These are phyloP conservation scores for Penicillium sp. DNA, from an alignment of 2,329 filamentous ascomycete species.

Conservation along the genomic window DNA sequence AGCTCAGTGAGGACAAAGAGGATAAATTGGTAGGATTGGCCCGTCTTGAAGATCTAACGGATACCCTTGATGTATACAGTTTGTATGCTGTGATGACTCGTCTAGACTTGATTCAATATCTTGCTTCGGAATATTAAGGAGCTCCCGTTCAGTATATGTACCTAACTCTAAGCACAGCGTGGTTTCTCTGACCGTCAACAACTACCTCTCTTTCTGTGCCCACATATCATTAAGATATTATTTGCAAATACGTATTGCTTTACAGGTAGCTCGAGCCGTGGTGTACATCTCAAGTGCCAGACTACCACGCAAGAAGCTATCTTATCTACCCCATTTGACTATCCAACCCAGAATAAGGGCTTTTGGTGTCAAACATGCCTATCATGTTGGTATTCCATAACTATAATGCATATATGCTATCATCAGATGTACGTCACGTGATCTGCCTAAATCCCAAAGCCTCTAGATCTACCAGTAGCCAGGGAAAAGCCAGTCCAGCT, in stretches of 20 bases:
- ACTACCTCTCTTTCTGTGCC: too few relatives aligned
- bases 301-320: neutral
- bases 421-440: neutral
- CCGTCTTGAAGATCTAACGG: too few relatives aligned
- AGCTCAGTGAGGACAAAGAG: neutral
- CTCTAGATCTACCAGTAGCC: constrained; percentile 59
- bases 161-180: too few relatives aligned
- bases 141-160: too few relatives aligned
- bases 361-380: neutral
- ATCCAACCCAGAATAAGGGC: neutral
- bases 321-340: neutral
- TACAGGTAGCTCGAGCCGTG: neutral
- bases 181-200: too few relatives aligned
- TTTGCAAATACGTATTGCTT: too few relatives aligned
- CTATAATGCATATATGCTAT: constrained; percentile 7
- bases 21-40: neutral
- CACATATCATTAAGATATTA: too few relatives aligned
- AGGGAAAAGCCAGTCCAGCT: constrained; percentile 83
- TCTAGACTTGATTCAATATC: too few relatives aligned
- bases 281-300: neutral
- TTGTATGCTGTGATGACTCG: too few relatives aligned
- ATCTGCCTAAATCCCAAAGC: neutral
- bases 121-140: too few relatives aligned
- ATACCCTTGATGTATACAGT: too few relatives aligned
- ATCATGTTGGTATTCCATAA: neutral